These are phyloP conservation scores for Aspergillus sp. DNA, from an alignment of 2,329 filamentous ascomycete species.

Conservation along the genomic window DNA sequence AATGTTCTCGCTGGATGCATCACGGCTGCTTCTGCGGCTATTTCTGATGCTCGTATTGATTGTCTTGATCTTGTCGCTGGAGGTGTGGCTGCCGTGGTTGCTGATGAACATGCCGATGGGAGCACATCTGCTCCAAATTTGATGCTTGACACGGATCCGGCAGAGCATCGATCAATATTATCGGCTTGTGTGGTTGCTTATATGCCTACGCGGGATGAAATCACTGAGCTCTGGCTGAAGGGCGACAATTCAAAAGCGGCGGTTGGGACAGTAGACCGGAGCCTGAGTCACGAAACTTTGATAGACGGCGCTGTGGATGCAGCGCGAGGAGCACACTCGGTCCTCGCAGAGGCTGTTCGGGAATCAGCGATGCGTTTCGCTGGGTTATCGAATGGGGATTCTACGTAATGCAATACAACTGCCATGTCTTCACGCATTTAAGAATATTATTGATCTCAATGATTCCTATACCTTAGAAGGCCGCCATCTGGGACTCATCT, in stretches of 20 bases:
- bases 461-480: not conserved
- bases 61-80: slow-evolving; percentile 88
- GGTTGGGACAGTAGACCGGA: slow-evolving; percentile 32
- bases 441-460: not conserved
- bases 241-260: slow-evolving; percentile 55
- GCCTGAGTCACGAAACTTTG: slow-evolving; percentile 51
- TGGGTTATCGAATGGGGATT: slow-evolving; percentile 19
- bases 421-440: not conserved
- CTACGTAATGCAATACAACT: slow-evolving; percentile 4
- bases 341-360: slow-evolving; percentile 61
- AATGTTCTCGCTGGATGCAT: slow-evolving; percentile 89
- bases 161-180: slow-evolving; percentile 73
- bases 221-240: slow-evolving; percentile 94
- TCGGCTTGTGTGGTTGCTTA: slow-evolving; percentile 91
- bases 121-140: slow-evolving; percentile 30
- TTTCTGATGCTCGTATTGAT: slow-evolving; percentile 93
- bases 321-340: slow-evolving; percentile 58
- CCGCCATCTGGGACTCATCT: too few species aligned
- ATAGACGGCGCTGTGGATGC: slow-evolving; percentile 65
- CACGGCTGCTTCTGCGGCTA: slow-evolving; percentile 86
- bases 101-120: slow-evolving; percentile 28
- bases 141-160: slow-evolving; percentile 77
- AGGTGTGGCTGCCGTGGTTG: slow-evolving; percentile 79
- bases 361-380: slow-evolving; percentile 53
- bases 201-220: slow-evolving; percentile 79